Evolutionary conservation across 2,329 filamentous ascomycete species (phyloP), one percentile per base, ranked within the genome.

Genomic region (Elsinoe perseae): DNA sequence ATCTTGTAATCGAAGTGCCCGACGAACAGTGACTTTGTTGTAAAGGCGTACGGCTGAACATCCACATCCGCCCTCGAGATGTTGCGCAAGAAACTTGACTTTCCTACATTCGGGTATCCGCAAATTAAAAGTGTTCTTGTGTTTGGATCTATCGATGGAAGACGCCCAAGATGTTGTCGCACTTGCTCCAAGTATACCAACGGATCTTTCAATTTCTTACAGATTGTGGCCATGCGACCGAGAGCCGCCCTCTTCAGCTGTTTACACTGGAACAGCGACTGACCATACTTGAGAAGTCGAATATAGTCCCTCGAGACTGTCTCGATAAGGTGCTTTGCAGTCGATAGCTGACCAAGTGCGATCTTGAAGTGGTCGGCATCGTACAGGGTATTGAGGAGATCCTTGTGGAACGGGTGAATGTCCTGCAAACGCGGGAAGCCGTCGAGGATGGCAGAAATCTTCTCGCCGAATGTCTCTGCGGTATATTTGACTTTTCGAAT

Each of bases 1-100:
- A 92, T 93, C 75, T 95, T 95, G 79, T 95, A 95, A 74, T 95
- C 90, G 70, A 97, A 96, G 75, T 98, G 93, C 58, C 93, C 93
- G 27, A 97, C 92, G 68, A 96, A 98, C 66, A 98, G 79, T 65
- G 85, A 90, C 80, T 97, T 97, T 56, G 93, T 98, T 32, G 93
- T 96, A 79, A 98, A 98, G 55, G 93, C 95, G 70, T 97, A 98
- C 18, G 93, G 92, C 75, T 97, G 91, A 30, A 96, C 88, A 68
- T 96, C 92, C 57, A 96, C 92, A 76, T 98, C 93, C 62, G 93
- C 93, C 64, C 91, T 82, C 50, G 90, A 95, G 66, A 97, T 86
- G 69, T 86, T 93, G 74, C 86, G 86, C 69, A 98, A 75, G 78
- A 98, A 98, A 64, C 89, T 95, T 56, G 89, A 95, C 78, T 98